A percentile compares a stretch with the other conserved stretches of the same genome.
Evolutionary conservation across 257 asterid species (phyloP).

Genomic region (Nicotiana undulata): DNA sequence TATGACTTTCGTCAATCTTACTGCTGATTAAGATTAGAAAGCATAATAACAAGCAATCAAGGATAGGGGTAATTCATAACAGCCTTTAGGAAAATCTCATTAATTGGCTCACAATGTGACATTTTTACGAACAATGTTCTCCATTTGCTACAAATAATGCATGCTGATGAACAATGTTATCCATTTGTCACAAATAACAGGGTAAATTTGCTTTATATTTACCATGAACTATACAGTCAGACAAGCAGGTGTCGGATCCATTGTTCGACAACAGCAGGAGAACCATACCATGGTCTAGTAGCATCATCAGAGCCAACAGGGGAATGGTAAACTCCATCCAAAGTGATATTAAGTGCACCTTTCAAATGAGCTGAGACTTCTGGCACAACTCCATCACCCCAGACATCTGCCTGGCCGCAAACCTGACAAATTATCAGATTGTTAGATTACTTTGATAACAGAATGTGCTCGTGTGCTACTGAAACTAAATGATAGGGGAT

Average conservation of each 20-base stretch:
- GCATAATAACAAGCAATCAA: too few relatives aligned
- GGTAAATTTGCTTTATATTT: conserved; percentile 7
- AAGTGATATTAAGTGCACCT: conserved; percentile 71
- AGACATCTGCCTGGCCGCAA: conserved; percentile 83
- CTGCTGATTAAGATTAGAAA: too few relatives aligned
- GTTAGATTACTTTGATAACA: background rate
- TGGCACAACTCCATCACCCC: conserved; percentile 96
- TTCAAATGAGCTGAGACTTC: conserved; percentile 85
- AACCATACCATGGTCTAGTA: conserved; percentile 88
- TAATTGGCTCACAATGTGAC: background rate
- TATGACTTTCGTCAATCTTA: too few relatives aligned
- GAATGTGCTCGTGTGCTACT: background rate
- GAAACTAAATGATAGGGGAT: too few relatives aligned
- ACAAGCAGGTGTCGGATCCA: conserved; percentile 78
- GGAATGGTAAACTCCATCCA: conserved; percentile 80
- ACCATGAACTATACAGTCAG: conserved; percentile 16
- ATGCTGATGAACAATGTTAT: background rate
- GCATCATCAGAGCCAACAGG: conserved; percentile 77
- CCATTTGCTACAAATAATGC: too few relatives aligned
- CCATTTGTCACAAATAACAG: conserved; percentile 7
- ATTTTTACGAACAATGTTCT: background rate
- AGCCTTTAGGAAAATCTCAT: background rate
- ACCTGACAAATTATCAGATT: conserved; percentile 34
- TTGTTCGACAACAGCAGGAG: conserved; percentile 66
- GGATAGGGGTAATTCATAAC: background rate